Conservation (phyloP, 2,329 filamentous ascomycete genomes). For the Zopfia rhizophila region DNA sequence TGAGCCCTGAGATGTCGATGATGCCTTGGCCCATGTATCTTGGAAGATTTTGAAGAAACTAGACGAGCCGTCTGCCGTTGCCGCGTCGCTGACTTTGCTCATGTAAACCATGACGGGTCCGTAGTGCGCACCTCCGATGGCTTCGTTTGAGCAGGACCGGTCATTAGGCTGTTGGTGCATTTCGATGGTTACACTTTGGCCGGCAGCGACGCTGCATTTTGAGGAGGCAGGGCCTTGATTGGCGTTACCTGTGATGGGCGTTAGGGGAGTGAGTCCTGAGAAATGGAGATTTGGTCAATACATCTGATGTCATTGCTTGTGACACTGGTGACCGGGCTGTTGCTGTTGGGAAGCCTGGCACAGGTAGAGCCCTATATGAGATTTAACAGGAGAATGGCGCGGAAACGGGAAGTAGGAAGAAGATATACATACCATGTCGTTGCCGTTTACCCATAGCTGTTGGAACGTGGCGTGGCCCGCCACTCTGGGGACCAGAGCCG, state of each 20-base stretch:
- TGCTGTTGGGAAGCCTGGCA: slow-evolving; percentile 48
- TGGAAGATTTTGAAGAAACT: slow-evolving; percentile 70
- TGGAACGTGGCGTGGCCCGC: slow-evolving; percentile 45
- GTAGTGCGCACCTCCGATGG: slow-evolving; percentile 47
- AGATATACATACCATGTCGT: slow-evolving; percentile 38
- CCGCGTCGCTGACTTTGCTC: slow-evolving; percentile 56
- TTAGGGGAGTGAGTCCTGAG: slow-evolving; percentile 2
- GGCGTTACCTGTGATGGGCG: slow-evolving; percentile 28
- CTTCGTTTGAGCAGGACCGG: slow-evolving; percentile 59
- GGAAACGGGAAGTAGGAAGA: background rate
- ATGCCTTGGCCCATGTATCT: slow-evolving; percentile 61
- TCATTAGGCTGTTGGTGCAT: slow-evolving; percentile 64
- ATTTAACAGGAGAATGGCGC: slow-evolving; percentile 21
- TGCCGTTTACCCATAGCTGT: slow-evolving; percentile 45
- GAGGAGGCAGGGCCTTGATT: slow-evolving; percentile 45
- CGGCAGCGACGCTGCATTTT: slow-evolving; percentile 60
- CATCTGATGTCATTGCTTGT: slow-evolving; percentile 23
- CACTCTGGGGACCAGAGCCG: slow-evolving; percentile 23
- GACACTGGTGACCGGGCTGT: slow-evolving; percentile 39
- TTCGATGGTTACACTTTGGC: slow-evolving; percentile 56
- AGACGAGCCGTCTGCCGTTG: slow-evolving; percentile 61
- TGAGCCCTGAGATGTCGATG: slow-evolving; percentile 51
- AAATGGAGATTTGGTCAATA: slow-evolving; percentile 3
- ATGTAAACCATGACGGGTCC: slow-evolving; percentile 67
- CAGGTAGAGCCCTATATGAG: slow-evolving; percentile 29